Evolutionary conservation across 257 asterid species (phyloP), one percentile per base, ranked within the genome.

Genomic region (Penstemon davidsonii): DNA sequence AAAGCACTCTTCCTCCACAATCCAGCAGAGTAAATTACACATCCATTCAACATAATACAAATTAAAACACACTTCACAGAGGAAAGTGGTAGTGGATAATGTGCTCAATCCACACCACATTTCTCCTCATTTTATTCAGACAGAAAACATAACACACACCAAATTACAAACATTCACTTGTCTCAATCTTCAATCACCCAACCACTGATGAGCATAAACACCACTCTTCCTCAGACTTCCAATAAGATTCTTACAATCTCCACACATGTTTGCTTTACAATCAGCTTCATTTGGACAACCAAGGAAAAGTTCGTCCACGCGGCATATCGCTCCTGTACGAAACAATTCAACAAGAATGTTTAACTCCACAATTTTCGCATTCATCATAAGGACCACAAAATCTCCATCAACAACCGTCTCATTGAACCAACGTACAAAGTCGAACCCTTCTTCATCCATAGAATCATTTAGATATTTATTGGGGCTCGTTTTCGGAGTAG

Each of bases 341-440:
- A 87, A 85, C 52, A 91, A 42, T 11, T 87, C 95, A 0, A 68
- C 74, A 0, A 89, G 88, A 67, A 89, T 85, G 44, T 82, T 72
- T 72, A 85, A 44, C 74, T 86, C 94, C 51, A 50, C 86, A 56
- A 62, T 10, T 56, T 75, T 64, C 0, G 88, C 82, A 13, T 86
- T 82, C 88, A 89, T 84, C 92, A 86, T 65, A 3, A 92, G 90
- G 53, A 92, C 87, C 42, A 87, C 92, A 7, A 85, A 92, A 51
- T 89, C 95, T 4, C 83, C 88, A 7, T 77, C 90, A 0, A 72
- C 55, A 4, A 86, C 83, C 0, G 92, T 86, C 51, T 84, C 88
- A 59, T 84, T 75, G 18, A 92, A 87, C 98, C 98, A 92, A 18
- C 9, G 75, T 18, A 78, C 68, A 50, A 92, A 84, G 67, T 85